These are phyloP conservation scores for Silene vulgaris DNA, from an alignment of 179 eudicot species.

Conservation along the genomic window DNA sequence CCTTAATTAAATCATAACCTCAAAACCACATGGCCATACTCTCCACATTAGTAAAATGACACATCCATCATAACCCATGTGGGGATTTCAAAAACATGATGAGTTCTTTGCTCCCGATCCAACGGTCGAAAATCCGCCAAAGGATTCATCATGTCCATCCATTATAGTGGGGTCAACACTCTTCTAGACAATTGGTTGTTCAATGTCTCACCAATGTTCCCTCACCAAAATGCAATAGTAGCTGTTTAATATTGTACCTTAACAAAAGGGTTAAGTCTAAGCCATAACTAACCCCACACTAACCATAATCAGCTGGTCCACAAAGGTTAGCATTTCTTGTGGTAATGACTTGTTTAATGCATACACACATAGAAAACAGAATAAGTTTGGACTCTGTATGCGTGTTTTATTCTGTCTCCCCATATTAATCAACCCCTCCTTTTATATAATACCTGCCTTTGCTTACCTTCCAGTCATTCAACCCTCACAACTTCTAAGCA, in stretches of 20 bases:
- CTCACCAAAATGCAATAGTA: slow-evolving; percentile 31
- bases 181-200: slow-evolving; percentile 29
- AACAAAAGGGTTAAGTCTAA: slow-evolving; percentile 21
- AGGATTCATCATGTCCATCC: slow-evolving; percentile 35
- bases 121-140: slow-evolving; percentile 30
- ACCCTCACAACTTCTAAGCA: slow-evolving; percentile 23
- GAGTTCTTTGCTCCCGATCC: slow-evolving; percentile 30
- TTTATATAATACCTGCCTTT: slow-evolving; percentile 28
- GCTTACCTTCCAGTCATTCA: slow-evolving; percentile 31
- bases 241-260: slow-evolving; percentile 37
- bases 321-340: slow-evolving; percentile 11
- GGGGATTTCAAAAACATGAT: slow-evolving; percentile 40
- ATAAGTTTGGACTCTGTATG: background rate
- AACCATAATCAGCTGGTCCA: slow-evolving; percentile 19
- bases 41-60: slow-evolving; percentile 30
- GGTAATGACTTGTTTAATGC: slow-evolving; percentile 11
- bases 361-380: slow-evolving; percentile 13
- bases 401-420: slow-evolving; percentile 35
- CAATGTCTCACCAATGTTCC: slow-evolving; percentile 46
- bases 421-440: slow-evolving; percentile 29
- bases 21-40: slow-evolving; percentile 41
- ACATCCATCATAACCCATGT: slow-evolving; percentile 33
- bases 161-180: slow-evolving; percentile 33
- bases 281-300: slow-evolving; percentile 28
- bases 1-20: slow-evolving; percentile 32